Conservation (phyloP, 345 rosid genomes). For the Melaleuca alternifolia region DNA sequence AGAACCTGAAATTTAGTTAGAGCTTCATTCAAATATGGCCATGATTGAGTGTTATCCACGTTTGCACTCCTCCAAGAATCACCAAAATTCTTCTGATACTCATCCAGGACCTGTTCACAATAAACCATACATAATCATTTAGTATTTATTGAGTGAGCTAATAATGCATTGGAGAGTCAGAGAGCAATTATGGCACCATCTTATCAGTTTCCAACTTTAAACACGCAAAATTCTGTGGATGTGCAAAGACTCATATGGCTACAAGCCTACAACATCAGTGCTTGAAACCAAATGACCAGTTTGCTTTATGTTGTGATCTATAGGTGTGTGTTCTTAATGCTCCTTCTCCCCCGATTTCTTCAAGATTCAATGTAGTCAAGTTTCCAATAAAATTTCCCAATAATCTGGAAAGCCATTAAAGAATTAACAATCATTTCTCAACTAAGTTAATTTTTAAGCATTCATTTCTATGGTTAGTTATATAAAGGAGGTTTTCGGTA, state of each 20-base stretch:
- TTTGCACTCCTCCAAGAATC: constrained; percentile 67
- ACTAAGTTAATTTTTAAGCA: background rate
- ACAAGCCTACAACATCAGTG: background rate
- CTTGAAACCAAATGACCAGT: background rate
- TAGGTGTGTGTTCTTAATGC: background rate
- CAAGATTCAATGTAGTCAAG: background rate
- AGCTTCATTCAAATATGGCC: constrained; percentile 80
- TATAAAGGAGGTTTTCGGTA: background rate
- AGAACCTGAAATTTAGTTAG: constrained; percentile 69
- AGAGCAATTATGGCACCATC: background rate
- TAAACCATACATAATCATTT: background rate
- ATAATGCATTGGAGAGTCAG: background rate
- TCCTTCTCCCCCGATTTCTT: background rate
- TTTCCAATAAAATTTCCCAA: background rate
- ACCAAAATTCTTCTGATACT: constrained; percentile 82
- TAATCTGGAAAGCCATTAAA: background rate
- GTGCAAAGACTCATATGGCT: background rate
- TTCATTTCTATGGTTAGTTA: background rate
- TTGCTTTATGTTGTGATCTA: background rate
- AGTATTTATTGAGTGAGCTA: background rate
- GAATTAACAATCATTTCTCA: background rate
- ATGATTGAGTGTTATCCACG: constrained; percentile 45
- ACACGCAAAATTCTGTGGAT: background rate
- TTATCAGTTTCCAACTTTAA: background rate
- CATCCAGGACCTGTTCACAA: constrained; percentile 62